Evolutionary conservation across 2,329 filamentous ascomycete genomes (phyloP), one percentile per base, ranked within the genome.

Genomic region (Ophiostoma populinum): DNA sequence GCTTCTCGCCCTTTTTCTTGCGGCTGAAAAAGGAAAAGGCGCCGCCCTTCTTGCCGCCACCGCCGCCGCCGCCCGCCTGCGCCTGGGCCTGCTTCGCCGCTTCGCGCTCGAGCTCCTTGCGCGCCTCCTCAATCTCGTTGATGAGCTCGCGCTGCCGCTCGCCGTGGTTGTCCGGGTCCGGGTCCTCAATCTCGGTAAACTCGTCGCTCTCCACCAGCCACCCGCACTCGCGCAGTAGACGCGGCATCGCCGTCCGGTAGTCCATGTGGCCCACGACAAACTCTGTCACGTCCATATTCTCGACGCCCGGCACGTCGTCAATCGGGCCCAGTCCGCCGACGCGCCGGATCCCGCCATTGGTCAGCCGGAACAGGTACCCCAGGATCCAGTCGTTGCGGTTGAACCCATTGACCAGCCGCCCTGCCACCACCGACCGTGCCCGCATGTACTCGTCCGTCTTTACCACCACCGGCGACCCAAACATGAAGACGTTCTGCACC

Each of bases 371-470:
- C 2, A 98, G 71, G 51, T 98, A 98, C 41, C 78, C 85, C 33
- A 98, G 57, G 48, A 98, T 95, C 90, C 90, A 98, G 57, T 98
- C 90, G 51, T 90, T 94, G 32, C 70, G 79, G 46, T 90, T 81
- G 57, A 86, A 98, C 12, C 82, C 90, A 49, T 93, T 98, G 43
- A 98, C 74, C 46, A 95, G 93, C 27, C 86, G 72, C n/a, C 90
- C 90, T 7, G 81, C 69, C 4, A 95, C 80, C 3, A 93, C 76
- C n/a, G 77, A 77, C 37, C 79, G 73, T 8, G 78, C 80, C 46
- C 70, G 77, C 17, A 86, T 55, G 47, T 81, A 95, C 43, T 98
- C 90, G 38, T 95, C 87, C 49, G 73, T 79, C 53, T 87, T 94
- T 32, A 82, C 81, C 8, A 98, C 86, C 8, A 94, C 65, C 3